Evolutionary conservation across 78 protist species (phyloP), one percentile per base, ranked within the genome.

Genomic region (Polysphondylium violaceum): DNA sequence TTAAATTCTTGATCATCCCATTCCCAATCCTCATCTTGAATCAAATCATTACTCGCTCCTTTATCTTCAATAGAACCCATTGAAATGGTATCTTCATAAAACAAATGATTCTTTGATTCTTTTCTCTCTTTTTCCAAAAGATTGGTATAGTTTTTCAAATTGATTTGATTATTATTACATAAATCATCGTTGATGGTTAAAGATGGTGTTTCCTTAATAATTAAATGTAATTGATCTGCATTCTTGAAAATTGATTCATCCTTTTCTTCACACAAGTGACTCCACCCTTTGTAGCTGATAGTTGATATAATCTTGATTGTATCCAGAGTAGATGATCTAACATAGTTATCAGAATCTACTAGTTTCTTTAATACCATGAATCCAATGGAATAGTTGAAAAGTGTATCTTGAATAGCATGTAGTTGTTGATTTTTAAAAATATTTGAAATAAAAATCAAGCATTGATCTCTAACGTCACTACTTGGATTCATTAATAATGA

Each of bases 1-100:
- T 53, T 14, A 69, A 83, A 83, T n/a, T 83, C 90, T 69, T 69
- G 44, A 36, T 83, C 90, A 35, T 83, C 68, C 90, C 90, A 83
- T 58, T 83, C 90, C 44, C 75, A 83, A 44, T 69, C 78, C 29
- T 35, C n/a, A 64, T 64, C 36, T 47, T 47, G 7, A 6, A 0
- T 55, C 23, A 5, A 8, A 56, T 63, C 74, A 83, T 83, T 69
- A 2, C 53, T 23, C 1, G 36, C 71, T 38, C 0, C n/a, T 12
- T 79, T 50, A 29, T 83, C 76, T 7, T 44, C 68, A 19, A 59
- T 69, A 31, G 87, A 61, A 9, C 63, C 19, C 11, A 23, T 38
- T 61, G 68, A 51, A 33, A 51, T 38, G 3, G 33, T 35, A 51
- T 51, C 60, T 12, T 7, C 25, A 75, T 58, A 41, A 50, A 60